phyloP scores from a whole-genome alignment of 768 basidiomycete species.

The Auricularia sp. region DNA sequence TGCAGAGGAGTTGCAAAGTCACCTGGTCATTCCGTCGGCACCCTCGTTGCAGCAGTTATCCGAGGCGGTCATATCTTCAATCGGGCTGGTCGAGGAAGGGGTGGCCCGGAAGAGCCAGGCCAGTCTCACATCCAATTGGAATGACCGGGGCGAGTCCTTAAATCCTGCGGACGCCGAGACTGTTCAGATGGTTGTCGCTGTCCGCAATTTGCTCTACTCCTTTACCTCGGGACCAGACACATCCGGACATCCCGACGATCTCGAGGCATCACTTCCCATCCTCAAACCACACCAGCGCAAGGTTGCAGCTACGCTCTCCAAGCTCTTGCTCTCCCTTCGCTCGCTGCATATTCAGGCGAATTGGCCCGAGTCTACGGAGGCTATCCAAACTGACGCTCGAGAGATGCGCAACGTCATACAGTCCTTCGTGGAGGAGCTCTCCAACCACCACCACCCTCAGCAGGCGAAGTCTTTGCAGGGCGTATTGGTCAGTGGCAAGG shows the following conservation, averaged over 20 bases:
- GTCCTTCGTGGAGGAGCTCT: constrained; percentile 17
- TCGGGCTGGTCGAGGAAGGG: neutral
- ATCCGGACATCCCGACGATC: neutral
- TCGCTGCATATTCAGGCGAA: constrained; percentile 37
- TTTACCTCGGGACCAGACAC: neutral
- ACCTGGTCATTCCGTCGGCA: neutral
- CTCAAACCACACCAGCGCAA: constrained; percentile 76
- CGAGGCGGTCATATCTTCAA: neutral
- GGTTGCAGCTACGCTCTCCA: constrained; percentile 83
- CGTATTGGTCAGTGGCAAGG: constrained; percentile 19
- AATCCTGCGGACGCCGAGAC: neutral
- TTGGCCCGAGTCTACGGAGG: constrained; percentile 12
- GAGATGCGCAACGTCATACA: constrained; percentile 18
- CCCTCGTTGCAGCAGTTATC: neutral
- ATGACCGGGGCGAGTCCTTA: neutral
- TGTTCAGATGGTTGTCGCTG: neutral
- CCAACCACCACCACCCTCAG: constrained; percentile 43
- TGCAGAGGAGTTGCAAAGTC: neutral
- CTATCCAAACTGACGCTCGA: constrained; percentile 17
- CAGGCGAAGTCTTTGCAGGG: constrained; percentile 27
- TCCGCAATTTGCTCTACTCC: neutral
- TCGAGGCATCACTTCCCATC: neutral
- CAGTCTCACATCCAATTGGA: neutral
- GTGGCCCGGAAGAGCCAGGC: neutral
- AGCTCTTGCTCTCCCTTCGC: constrained; percentile 82